Conservation (phyloP, 441 rosid species). For the Geranium incanum region DNA sequence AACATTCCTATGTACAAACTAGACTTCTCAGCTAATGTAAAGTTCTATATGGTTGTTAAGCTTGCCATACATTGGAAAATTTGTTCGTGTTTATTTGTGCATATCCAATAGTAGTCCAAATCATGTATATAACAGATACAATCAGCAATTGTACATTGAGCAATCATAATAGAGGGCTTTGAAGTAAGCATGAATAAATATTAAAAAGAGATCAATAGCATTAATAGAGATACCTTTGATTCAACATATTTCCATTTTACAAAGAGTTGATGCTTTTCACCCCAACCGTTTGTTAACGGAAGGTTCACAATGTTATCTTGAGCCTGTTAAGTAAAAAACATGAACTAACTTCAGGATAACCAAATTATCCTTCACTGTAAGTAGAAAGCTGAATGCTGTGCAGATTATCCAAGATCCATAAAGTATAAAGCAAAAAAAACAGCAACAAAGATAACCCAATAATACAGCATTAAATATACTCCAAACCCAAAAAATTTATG, state of each 20-base stretch:
- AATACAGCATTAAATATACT: too few relatives aligned
- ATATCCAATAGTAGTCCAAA: neutral
- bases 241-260: constrained; percentile 86
- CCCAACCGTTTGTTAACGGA: constrained; percentile 88
- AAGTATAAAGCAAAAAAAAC: neutral
- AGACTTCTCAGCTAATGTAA: too few relatives aligned
- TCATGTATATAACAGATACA: too few relatives aligned
- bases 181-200: neutral
- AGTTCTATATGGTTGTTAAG: neutral
- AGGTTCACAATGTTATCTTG: constrained; percentile 82
- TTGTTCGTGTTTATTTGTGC: neutral
- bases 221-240: constrained; percentile 55
- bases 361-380: neutral
- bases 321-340: constrained; percentile 29
- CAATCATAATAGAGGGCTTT: neutral
- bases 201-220: constrained; percentile 5
- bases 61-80: neutral
- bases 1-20: too few relatives aligned
- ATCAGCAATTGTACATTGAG: neutral
- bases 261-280: constrained; percentile 82
- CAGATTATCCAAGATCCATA: constrained; percentile 11
- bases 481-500: constrained; percentile 2
- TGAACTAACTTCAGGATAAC: neutral
- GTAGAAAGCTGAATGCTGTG: too few relatives aligned
- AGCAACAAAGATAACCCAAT: neutral